Evolutionary conservation across 78 protist species (phyloP).

Genomic region (Mantamonas sphyraenae): DNA sequence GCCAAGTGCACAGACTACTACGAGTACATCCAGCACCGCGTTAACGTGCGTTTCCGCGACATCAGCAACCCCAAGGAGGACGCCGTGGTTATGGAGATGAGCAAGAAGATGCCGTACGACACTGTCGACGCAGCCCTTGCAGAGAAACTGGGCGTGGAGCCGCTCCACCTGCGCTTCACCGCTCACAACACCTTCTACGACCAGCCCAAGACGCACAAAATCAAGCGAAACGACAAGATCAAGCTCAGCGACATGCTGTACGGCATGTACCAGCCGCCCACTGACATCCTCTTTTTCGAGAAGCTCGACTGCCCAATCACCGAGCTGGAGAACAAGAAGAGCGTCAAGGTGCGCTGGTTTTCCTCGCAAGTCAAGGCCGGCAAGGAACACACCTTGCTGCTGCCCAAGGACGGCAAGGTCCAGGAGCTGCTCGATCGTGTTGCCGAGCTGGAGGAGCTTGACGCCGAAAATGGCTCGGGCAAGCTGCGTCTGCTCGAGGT

Average conservation of each 20-base stretch:
- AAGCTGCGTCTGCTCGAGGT: neutral
- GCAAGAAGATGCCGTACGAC: no score
- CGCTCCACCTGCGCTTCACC: no score
- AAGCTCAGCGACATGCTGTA: neutral
- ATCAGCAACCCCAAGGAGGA: no score
- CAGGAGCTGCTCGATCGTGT: neutral
- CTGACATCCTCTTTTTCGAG: neutral
- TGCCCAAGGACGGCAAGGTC: neutral
- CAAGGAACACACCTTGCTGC: no score
- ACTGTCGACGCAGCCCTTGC: no score
- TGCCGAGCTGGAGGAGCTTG: neutral
- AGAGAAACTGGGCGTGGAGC: no score
- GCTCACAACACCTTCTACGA: no score
- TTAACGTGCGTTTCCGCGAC: no score
- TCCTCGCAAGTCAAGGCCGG: no score
- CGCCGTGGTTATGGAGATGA: no score
- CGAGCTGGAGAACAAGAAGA: neutral
- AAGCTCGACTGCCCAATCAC: neutral
- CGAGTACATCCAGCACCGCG: no score
- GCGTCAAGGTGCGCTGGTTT: neutral
- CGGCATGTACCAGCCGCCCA: neutral
- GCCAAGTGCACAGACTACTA: no score
- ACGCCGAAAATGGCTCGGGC: neutral
- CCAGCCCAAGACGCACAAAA: neutral
- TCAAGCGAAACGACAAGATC: neutral